Evolutionary conservation across 192 early-diverging fungal species (phyloP), one percentile per base, ranked within the genome.

Genomic region (Phlyctochytrium arcticum): DNA sequence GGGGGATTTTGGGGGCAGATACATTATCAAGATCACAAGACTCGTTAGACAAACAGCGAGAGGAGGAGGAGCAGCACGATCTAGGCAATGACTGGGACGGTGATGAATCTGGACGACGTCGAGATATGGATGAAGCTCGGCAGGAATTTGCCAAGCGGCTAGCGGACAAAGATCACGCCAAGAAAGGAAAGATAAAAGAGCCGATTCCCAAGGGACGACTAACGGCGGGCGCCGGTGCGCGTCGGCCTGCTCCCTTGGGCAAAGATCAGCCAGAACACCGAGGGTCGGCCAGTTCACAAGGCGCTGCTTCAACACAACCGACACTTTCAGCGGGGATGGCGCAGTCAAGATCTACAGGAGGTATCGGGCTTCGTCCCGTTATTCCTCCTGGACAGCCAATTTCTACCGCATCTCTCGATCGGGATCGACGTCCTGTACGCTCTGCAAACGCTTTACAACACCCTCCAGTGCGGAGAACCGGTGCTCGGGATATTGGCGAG

Each of bases 51-150:
- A 29, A 12, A 29, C 9, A 17, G n/a, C 60, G 49, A 34, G 66
- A 68, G 53, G 66, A 68, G 44, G 66, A 68, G 23, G 66, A 68
- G 53, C 57, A 61, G 27, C 36, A 49, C 23, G 26, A 30, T 42
- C 27, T 62, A 10, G 15, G 2, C 7, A 23, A 50, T 31, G 66
- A 68, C 26, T 68, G 57, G 58, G 66, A 68, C 35, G 60, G 3
- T 21, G 63, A 65, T 34, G 63, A 65, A 31, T 50, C 54, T 3
- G 63, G 24, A 24, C 34, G 54, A 12, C 34, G 54, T 27, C n/a
- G 63, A 15, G 63, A 65, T 24, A 65, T 65, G 63, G 63, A 65
- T 10, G 63, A 65, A 3, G 63, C 63, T 5, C 34, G 63, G 30
- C 53, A 55, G 10, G 63, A 65, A 54, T 65, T 65, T 31, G 44